Conservation (phyloP, 2,329 filamentous ascomycete genomes). For the Akanthomyces uredinophilus region DNA sequence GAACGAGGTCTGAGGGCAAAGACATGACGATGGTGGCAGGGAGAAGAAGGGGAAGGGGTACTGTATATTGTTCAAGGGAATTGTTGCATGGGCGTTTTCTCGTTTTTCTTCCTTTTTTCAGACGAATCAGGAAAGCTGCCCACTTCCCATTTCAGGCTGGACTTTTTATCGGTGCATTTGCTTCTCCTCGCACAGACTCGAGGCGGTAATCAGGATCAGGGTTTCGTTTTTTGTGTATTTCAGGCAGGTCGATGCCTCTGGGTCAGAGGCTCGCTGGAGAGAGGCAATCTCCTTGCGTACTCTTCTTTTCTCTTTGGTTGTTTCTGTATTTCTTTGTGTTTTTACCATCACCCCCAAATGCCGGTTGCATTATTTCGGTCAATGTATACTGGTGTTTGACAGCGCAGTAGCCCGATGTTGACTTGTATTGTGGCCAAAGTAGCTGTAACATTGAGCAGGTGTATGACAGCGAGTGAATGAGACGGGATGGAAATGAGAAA, state of each 20-base stretch:
- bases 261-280: background rate
- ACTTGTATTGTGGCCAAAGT: background rate
- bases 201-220: background rate
- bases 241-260: background rate
- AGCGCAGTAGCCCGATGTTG: background rate
- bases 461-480: too few species aligned
- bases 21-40: background rate
- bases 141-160: background rate
- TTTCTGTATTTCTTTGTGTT: background rate
- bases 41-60: background rate
- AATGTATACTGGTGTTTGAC: background rate
- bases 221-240: background rate
- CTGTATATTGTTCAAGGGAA: slow-evolving; percentile 13
- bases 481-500: too few species aligned
- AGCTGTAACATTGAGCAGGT: too few species aligned
- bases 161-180: slow-evolving; percentile 1
- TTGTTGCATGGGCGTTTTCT: slow-evolving; percentile 5
- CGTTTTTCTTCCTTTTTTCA: slow-evolving; percentile 2
- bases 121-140: background rate
- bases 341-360: background rate
- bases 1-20: background rate
- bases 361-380: background rate
- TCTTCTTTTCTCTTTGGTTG: background rate
- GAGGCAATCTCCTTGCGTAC: background rate
- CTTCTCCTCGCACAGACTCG: background rate